A percentile compares a stretch with the other conserved stretches of the same genome.
These are phyloP conservation scores for Phanerodontia chrysosporium DNA, from an alignment of 768 basidiomycete genomes.

Conservation along the genomic window DNA sequence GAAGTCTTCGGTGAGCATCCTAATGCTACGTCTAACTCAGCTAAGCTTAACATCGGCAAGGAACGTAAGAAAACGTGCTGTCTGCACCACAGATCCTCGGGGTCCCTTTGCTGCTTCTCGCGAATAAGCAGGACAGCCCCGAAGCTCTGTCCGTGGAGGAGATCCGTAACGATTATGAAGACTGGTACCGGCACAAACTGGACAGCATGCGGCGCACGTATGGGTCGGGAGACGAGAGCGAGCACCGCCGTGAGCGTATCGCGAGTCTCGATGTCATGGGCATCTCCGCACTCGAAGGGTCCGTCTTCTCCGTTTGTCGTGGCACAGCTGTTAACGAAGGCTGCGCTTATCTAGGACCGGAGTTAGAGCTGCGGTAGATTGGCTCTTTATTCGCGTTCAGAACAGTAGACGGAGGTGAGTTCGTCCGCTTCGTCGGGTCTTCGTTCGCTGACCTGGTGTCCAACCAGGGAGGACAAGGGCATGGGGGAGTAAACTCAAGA, in stretches of 20 bases:
- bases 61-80: constrained; percentile 69
- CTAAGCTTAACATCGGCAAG: constrained; percentile 18
- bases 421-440: neutral
- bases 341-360: neutral
- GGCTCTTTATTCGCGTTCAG: constrained; percentile 92
- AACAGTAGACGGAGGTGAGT: constrained; percentile 67
- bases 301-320: constrained; percentile 18
- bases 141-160: constrained; percentile 82
- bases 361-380: constrained; percentile 65
- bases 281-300: constrained; percentile 90
- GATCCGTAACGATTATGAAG: constrained; percentile 84
- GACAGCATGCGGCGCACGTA: constrained; percentile 60
- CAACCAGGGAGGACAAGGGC: constrained; percentile 2
- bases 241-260: constrained; percentile 32
- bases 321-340: neutral
- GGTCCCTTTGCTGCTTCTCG: constrained; percentile 85
- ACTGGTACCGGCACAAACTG: constrained; percentile 75
- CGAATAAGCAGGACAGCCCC: constrained; percentile 93
- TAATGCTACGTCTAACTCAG: neutral
- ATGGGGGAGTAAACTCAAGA: neutral
- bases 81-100: constrained; percentile 87
- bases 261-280: constrained; percentile 72
- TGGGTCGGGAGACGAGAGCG: constrained; percentile 27
- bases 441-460: neutral
- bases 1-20: constrained; percentile 83